Evolutionary conservation across 345 rosid genomes (phyloP), one percentile per base, ranked within the genome.

Genomic region (Orychophragmus violaceus): DNA sequence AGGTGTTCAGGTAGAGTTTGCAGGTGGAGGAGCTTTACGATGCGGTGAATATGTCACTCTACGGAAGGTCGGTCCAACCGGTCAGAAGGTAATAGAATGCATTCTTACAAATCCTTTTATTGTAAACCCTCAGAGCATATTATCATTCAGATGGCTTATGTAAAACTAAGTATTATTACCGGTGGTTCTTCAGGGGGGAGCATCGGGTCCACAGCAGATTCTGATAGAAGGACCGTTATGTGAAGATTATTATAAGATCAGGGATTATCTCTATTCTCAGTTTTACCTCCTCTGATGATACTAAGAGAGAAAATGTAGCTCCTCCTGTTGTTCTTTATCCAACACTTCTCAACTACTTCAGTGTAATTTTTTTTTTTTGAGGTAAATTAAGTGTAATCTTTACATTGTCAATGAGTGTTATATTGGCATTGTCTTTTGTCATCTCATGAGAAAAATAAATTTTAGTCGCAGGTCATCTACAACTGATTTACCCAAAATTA

Each of bases 1-100:
- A 62, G 99, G 99, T 42, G 83, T 94, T 59, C 95, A 94, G 89
- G 99, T 87, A 33, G 97, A 94, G 74, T 94, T 94, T 80, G 89
- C 90, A 23, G 92, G 96, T 7, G 94, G 96, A 53, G 94, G 95
- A 62, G 96, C 99, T 21, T 66, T 90, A 53, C 91, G 97, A 17
- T 90, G 99, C 24, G 97, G 97, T 35, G 97, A 94, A 58, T 87
- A 82, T 14, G 90, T 88, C 27, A 90, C 99, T 7, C 51, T 94
- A 41, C 91, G 99, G 32, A 94, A 94, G 77, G 85, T 88, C 14
- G 94, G 86, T 30, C 80, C 80, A 12, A 66, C 86, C 33, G 84
- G 82, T 72, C 98, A 88, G 78, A 93, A 90, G 91, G 97, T 90
- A 53, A 76, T 42, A 50, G 30, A 59, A 19, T 29, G 49, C 21